Base-by-base conservation (phyloP, 768 basidiomycete genomes). In the Phanerochaete sordida region DNA sequence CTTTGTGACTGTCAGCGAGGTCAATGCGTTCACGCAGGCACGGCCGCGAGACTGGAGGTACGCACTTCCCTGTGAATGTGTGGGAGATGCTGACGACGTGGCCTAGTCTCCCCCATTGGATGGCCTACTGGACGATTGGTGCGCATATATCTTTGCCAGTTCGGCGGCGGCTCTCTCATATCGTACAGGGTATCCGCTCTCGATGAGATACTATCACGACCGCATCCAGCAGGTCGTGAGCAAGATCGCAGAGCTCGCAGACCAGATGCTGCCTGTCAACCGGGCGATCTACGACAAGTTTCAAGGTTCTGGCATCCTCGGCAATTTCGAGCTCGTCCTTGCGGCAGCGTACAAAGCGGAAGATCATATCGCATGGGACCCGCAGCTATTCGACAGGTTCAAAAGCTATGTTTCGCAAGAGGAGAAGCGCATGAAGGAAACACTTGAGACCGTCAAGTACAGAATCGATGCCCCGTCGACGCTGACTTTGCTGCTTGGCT, bases 111-210 rank as follows among this genome's bases (percentile, higher is more conserved):
- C 61, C 57, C 19, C 50, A 57, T 21, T 68, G 66, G 66, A 59
- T 68, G 37, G 65, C 65, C 6, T 68, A 60, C 48, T 68, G 66
- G 66, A 60, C 64, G 12, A 46, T 54, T 24, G 65, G 66, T 67
- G 26, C 27, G 39, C 39, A 43, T 8, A 16, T 35, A 59, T 37
- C n/a, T 15, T 28, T n/a, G 39, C 11, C 4, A 11, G 24, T 9
- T 47, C 44, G n/a, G 19, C 27, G 15, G 7, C 15, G 2, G 8
- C 2, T 26, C 21, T 7, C 26, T 28, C 21, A 30, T 53, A 11
- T 15, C 33, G 2, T 44, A 9, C 37, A 67, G 66, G 66, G 9
- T 62, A 62, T 49, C 60, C 61, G 28, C 44, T 64, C 43, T 56
- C 66, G 12, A 33, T 61, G 2, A 58, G 55, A n/a, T 64, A 60